Evolutionary conservation across 2,329 filamentous ascomycete genomes (phyloP), one percentile per base, ranked within the genome.

Genomic region (Colletotrichum falcatum): DNA sequence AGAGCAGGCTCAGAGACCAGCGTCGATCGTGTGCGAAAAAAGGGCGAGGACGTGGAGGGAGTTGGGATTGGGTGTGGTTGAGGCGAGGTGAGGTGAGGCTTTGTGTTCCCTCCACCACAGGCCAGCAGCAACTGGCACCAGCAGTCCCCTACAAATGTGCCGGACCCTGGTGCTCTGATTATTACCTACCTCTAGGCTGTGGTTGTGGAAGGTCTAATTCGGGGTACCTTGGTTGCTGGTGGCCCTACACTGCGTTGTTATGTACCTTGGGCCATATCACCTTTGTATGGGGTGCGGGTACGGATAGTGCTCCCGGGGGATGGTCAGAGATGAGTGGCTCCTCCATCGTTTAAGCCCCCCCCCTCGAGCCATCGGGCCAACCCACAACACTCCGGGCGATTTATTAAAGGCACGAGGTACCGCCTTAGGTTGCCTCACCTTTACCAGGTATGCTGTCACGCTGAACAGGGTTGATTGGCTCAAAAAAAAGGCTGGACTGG

Each of bases 21-120:
- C 73, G 74, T 73, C 73, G 66, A 67, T 71, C 68, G 68, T 72
- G 62, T 71, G 65, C 70, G 74, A 71, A 72, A 73, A 70, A 75
- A 77, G 74, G 76, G 76, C 76, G 75, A 78, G 73, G 73, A 72
- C 70, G 66, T 63, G 60, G 69, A 73, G 78, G 74, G 77, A 73
- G 70, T 72, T 65, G 66, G 62, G 73, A 74, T 75, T 74, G 74
- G 73, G 72, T 69, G 75, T 74, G 75, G 79, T 78, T 75, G 77
- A 71, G 76, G 58, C 62, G 53, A 70, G 63, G 66, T 70, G 66
- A 76, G 77, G 76, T 81, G 81, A 83, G 80, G 81, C 80, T 82
- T 82, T 80, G 80, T 79, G 81, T 81, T 82, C 77, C 74, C 62
- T 61, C 61, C 61, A 48, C 54, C 37, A n/a, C 46, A 42, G 60